Base-by-base conservation (phyloP, 2,329 filamentous ascomycete genomes). In the Ceratocystis colombiana region DNA sequence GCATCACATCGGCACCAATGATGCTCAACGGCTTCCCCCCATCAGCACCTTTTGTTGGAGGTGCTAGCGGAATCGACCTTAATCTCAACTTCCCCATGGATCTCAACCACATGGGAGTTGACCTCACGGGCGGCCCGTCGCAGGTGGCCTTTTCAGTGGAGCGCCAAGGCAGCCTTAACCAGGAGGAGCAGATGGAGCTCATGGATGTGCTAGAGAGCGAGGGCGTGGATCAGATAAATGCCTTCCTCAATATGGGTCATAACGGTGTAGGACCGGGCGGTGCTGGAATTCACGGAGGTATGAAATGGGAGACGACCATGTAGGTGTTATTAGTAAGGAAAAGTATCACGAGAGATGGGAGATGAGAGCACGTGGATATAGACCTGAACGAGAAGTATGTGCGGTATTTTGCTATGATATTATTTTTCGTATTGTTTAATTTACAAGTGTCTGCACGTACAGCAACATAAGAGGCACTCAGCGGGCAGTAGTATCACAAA, bases 151-250 rank as follows among this genome's bases (percentile, higher is more conserved):
- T 74, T 68, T 72, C 74, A 2, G 74, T 77, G 30, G 82, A 82
- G 72, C 82, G 80, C 68, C 84, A 84, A 71, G 90, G 85, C 70
- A 88, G 81, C 68, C 78, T 95, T 41, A 92, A 86, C 68, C 87
- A 91, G 69, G 84, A 90, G 72, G 89, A 95, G 75, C 90, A 94
- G 75, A 77, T 87, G 69, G 89, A 96, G 77, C 78, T 96, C 46
- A 90, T 95, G 88, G 84, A 86, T 66, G 85, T 86, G 62, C 80
- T 96, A 44, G 88, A 94, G 74, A 88, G 79, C 70, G 83, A 87
- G 70, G 85, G 84, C 0, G 76, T 86, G 72, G 78, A 77, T 30
- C 84, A 86, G 63, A 86, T 87, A 70, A 80, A 86, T 69, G 79
- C 79, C 15, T 84, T 84, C 66, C 74, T 87, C 70, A 84, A 75